phyloP scores from a whole-genome alignment of 345 rosid genomes.

The Balakata baccata region DNA sequence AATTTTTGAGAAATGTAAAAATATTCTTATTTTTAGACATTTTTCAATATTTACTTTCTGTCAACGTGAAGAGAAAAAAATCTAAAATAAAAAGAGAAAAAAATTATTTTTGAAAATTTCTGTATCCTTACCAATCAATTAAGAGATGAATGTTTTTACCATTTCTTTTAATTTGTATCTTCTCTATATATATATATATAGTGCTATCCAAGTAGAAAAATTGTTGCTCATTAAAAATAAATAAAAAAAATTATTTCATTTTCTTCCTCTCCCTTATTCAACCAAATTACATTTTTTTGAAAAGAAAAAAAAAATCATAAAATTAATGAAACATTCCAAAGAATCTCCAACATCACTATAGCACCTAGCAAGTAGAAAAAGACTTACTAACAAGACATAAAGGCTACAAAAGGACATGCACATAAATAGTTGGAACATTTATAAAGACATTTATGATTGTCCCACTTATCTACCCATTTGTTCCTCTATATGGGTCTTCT shows the following conservation, averaged over 20 bases:
- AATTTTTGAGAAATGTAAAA: no score
- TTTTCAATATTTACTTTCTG: no score
- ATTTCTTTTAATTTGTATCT: neutral
- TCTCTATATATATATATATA: no score
- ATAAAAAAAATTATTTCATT: neutral
- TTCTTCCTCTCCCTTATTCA: no score
- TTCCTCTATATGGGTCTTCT: neutral
- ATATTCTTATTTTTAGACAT: no score
- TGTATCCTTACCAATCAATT: no score
- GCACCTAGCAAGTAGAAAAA: conserved; percentile 11
- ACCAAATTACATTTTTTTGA: neutral
- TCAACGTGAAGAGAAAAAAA: no score
- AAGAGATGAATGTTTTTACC: no score
- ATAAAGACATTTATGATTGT: conserved; percentile 26
- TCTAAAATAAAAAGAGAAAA: no score
- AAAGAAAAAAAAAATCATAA: neutral
- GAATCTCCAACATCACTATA: conserved; percentile 8
- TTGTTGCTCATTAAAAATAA: neutral
- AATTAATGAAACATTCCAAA: neutral
- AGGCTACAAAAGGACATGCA: conserved; percentile 30
- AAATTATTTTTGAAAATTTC: no score
- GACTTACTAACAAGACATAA: conserved; percentile 37
- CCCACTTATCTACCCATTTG: neutral
- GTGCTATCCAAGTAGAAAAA: conserved; percentile 5
- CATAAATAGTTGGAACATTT: conserved; percentile 29